Conservation (phyloP, 768 basidiomycete genomes). For the Kwoniella shandongensis region DNA sequence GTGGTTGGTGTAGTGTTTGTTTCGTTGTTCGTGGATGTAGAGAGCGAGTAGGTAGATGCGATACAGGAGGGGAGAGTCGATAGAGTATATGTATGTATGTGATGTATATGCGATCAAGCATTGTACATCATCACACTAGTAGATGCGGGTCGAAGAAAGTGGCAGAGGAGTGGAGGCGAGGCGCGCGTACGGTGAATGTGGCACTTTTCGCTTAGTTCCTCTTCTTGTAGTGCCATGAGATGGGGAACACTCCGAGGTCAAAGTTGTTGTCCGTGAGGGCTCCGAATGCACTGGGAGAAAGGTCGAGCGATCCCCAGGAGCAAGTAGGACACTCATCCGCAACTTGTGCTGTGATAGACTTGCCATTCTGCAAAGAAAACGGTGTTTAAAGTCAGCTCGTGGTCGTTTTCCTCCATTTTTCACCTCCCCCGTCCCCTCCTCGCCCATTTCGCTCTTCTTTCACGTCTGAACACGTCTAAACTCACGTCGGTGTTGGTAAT, state of each 20-base stretch:
- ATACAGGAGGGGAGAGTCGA: neutral
- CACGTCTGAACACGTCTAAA: too few relatives aligned
- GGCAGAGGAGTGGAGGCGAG: conserved; percentile 1
- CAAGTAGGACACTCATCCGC: conserved; percentile 51
- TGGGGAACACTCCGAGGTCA: conserved; percentile 37
- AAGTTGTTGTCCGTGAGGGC: conserved; percentile 29
- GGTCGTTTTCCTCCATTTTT: too few relatives aligned
- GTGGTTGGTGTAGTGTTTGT: conserved; percentile 12
- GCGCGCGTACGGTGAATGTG: neutral
- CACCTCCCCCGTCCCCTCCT: too few relatives aligned
- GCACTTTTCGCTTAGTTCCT: conserved; percentile 12
- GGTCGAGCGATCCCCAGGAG: conserved; percentile 41
- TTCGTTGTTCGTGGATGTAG: neutral
- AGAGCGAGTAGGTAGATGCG: neutral
- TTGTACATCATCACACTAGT: too few relatives aligned
- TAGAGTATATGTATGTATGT: too few relatives aligned
- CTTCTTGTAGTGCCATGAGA: conserved; percentile 38
- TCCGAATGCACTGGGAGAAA: conserved; percentile 42
- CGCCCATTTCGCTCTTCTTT: too few relatives aligned
- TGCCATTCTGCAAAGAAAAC: conserved; percentile 26
- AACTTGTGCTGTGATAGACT: conserved; percentile 34
- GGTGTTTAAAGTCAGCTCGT: too few relatives aligned
- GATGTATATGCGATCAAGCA: too few relatives aligned
- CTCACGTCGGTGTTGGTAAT: conserved; percentile 39
- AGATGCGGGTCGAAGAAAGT: too few relatives aligned